Percentiles rank a stretch among this genome's conserved stretches.
Evolutionary conservation across 106 monocot species (phyloP).

Genomic region (Vanilla planifolia): DNA sequence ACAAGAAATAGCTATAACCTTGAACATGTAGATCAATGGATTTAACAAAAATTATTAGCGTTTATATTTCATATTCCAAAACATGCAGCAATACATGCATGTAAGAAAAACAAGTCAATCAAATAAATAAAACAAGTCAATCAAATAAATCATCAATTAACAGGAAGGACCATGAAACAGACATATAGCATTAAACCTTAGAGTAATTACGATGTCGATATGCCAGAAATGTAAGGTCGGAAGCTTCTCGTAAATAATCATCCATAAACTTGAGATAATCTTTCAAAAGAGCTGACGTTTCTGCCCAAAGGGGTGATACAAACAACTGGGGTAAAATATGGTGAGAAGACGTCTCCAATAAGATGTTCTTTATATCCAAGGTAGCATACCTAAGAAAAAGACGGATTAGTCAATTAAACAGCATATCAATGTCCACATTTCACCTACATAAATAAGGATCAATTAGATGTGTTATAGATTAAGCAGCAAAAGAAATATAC

Average conservation of each 20-base stretch:
- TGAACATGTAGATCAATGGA: background rate
- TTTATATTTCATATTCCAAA: too few relatives aligned
- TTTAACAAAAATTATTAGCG: too few relatives aligned
- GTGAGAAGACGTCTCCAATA: constrained; percentile 75
- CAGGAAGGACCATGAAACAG: background rate
- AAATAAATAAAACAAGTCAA: background rate
- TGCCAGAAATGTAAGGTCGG: constrained; percentile 90
- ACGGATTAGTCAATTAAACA: constrained; percentile 3
- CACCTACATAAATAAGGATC: background rate
- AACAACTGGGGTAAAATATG: constrained; percentile 92
- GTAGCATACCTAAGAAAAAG: constrained; percentile 57
- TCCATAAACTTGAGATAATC: constrained; percentile 97
- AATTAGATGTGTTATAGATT: background rate
- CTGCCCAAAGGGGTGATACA: constrained; percentile 49
- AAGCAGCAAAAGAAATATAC: constrained; percentile 22
- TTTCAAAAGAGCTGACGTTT: constrained; percentile 49
- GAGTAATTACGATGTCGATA: constrained; percentile 93
- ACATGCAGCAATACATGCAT: too few relatives aligned
- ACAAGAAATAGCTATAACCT: background rate
- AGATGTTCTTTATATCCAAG: constrained; percentile 84
- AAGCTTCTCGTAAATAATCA: constrained; percentile 87
- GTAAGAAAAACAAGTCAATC: background rate
- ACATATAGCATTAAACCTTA: constrained; percentile 31
- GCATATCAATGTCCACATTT: background rate
- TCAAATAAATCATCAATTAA: background rate